Conservation (phyloP, 2,329 filamentous ascomycete species). For the Lachnellula hyalina region DNA sequence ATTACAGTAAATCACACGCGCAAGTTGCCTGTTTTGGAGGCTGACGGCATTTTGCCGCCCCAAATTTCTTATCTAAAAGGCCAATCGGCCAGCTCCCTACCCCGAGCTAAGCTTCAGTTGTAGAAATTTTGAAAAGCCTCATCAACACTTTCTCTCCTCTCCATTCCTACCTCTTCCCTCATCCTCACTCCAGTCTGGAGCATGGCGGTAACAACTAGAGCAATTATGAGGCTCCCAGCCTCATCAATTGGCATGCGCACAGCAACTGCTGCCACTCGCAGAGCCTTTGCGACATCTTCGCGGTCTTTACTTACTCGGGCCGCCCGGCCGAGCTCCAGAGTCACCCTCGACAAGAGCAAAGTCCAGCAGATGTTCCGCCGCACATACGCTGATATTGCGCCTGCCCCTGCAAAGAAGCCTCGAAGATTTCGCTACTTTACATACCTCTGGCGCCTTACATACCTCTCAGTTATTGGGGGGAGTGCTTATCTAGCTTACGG, state of each 20-base stretch:
- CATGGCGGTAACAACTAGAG: conserved; percentile 31
- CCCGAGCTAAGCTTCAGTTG: background rate
- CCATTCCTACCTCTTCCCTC: conserved; percentile 1
- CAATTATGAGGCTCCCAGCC: conserved; percentile 27
- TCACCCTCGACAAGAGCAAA: conserved; percentile 21
- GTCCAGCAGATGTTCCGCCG: conserved; percentile 39
- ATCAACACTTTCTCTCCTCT: background rate
- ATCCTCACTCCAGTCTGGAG: conserved; percentile 16
- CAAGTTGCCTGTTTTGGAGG: background rate
- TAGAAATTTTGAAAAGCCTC: background rate
- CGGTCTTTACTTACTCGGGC: conserved; percentile 21
- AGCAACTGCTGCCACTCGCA: background rate
- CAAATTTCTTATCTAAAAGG: background rate
- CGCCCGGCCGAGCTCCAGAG: conserved; percentile 22
- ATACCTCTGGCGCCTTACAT: conserved; percentile 79
- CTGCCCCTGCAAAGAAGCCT: conserved; percentile 40
- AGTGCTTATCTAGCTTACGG: conserved; percentile 70
- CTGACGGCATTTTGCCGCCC: background rate
- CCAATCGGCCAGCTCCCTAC: background rate
- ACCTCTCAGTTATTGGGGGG: conserved; percentile 66
- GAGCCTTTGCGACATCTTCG: conserved; percentile 13
- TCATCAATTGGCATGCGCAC: conserved; percentile 25
- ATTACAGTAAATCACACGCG: background rate
- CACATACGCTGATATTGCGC: conserved; percentile 34
- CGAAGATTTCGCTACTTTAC: conserved; percentile 64